Percentiles rank a stretch among this genome's conserved stretches.
Conservation (phyloP, 305 asterid species). For the Rubia tinctorum region DNA sequence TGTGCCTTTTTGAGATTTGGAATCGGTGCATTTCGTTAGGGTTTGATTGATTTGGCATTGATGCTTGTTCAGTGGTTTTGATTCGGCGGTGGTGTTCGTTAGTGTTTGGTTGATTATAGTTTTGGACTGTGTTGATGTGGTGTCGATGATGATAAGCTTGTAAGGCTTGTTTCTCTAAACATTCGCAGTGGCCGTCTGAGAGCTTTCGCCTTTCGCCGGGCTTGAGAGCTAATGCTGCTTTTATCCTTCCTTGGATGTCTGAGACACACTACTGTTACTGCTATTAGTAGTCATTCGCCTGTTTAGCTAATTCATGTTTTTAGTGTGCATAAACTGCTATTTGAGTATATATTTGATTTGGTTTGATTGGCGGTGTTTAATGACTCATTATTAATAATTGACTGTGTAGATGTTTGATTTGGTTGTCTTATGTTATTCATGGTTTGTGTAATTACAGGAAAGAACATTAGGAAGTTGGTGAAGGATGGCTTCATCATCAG, state of each 20-base stretch:
- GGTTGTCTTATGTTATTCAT: background rate
- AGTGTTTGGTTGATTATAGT: background rate
- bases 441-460: constrained; percentile 29
- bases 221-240: constrained; percentile 8
- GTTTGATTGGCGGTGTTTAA: too few relatives aligned
- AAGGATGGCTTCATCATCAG: constrained; percentile 59
- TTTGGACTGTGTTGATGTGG: background rate
- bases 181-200: constrained; percentile 52
- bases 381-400: too few relatives aligned
- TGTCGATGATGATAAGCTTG: background rate
- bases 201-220: constrained; percentile 40
- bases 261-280: background rate
- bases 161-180: constrained; percentile 49
- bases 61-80: background rate
- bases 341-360: too few relatives aligned
- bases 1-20: background rate
- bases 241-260: constrained; percentile 16
- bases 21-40: background rate
- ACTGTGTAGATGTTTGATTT: background rate
- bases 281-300: too few relatives aligned
- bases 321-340: background rate
- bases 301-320: background rate
- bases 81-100: too few relatives aligned
- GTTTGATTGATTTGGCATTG: background rate
- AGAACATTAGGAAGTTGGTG: constrained; percentile 52